These are phyloP conservation scores for Rhynchosporium graminicola DNA, from an alignment of 2,329 filamentous ascomycete genomes.

Conservation along the genomic window DNA sequence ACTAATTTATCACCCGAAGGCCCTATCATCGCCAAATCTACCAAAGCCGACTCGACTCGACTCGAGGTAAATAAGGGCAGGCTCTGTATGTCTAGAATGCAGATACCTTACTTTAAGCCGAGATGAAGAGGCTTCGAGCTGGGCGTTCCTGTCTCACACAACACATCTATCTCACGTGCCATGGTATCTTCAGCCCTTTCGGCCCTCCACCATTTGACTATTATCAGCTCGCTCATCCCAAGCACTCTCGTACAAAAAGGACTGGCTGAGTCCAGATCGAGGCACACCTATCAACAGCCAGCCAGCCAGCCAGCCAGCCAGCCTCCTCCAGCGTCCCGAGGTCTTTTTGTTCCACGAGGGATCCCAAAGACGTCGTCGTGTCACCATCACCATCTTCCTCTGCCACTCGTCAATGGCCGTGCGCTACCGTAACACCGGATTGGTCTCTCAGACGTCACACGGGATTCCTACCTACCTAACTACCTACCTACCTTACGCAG, in stretches of 20 bases:
- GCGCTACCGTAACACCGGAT: background rate
- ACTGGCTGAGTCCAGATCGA: conserved; percentile 1
- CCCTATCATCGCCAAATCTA: background rate
- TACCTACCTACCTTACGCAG: too few relatives aligned
- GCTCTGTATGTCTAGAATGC: too few relatives aligned
- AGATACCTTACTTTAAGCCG: too few relatives aligned
- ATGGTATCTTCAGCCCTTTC: background rate
- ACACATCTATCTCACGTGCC: background rate
- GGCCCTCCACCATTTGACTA: background rate
- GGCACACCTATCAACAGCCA: background rate
- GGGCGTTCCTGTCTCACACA: background rate
- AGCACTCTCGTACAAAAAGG: background rate
- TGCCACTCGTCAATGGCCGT: conserved; percentile 8
- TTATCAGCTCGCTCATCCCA: background rate
- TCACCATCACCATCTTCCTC: background rate
- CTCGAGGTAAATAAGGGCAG: too few relatives aligned
- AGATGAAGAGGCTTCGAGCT: background rate
- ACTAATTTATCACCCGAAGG: background rate
- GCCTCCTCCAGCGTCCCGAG: too few relatives aligned
- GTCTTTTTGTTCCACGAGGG: background rate
- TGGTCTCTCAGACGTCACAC: conserved; percentile 6
- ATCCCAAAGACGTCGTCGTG: conserved; percentile 3
- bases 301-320: too few relatives aligned
- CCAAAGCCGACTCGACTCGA: background rate
- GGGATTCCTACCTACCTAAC: background rate